A percentile compares a stretch with the other conserved stretches of the same genome.
Conservation (phyloP, 768 basidiomycete genomes). For the Boletus sp. region DNA sequence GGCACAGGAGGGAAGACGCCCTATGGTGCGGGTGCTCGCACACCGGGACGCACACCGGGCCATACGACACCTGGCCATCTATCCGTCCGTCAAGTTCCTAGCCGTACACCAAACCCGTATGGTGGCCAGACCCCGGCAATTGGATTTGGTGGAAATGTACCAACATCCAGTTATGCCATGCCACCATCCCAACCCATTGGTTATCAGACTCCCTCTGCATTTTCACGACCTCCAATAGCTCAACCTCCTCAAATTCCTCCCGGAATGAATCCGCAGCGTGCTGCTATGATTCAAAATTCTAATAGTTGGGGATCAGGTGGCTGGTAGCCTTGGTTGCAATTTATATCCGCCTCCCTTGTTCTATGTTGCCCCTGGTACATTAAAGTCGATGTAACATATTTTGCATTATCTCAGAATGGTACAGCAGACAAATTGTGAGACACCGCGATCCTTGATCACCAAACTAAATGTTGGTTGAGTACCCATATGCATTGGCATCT, state of each 20-base stretch:
- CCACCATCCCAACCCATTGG: slow-evolving; percentile 36
- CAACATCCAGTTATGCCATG: slow-evolving; percentile 28
- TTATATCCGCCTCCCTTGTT: slow-evolving; percentile 16
- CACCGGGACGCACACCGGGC: slow-evolving; percentile 72
- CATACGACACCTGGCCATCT: slow-evolving; percentile 76
- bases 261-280: slow-evolving; percentile 65
- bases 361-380: slow-evolving; percentile 19
- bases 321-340: slow-evolving; percentile 26
- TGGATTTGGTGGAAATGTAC: slow-evolving; percentile 27
- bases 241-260: slow-evolving; percentile 47
- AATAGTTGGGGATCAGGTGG: slow-evolving; percentile 36
- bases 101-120: slow-evolving; percentile 81
- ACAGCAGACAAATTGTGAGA: slow-evolving; percentile 9
- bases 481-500: not conserved
- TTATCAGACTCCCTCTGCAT: slow-evolving; percentile 38
- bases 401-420: slow-evolving; percentile 21
- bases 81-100: slow-evolving; percentile 64
- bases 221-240: slow-evolving; percentile 39
- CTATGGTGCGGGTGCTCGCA: slow-evolving; percentile 69
- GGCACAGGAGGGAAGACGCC: slow-evolving; percentile 73
- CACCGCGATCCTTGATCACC: not conserved
- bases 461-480: not conserved
- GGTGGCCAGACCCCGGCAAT: slow-evolving; percentile 39
- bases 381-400: slow-evolving; percentile 29
- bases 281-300: slow-evolving; percentile 58